Evolutionary conservation across 345 rosid genomes (phyloP), one percentile per base, ranked within the genome.

Genomic region (Gossypium raimondii): DNA sequence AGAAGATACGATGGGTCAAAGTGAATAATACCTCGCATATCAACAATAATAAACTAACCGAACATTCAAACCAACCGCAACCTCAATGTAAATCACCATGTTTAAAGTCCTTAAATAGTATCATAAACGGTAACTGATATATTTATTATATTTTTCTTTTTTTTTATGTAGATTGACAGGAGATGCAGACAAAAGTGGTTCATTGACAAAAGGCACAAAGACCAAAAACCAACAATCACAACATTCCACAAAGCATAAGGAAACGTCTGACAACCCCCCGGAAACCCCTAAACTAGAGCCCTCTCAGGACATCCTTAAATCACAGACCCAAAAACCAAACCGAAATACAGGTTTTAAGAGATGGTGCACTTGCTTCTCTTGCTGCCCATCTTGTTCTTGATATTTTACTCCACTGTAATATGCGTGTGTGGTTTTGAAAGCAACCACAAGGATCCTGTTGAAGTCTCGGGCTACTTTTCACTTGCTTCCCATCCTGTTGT

Each of bases 281-380:
- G 58, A 12, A 27, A 47, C 13, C 6, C 43, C 76, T 14, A 44
- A 25, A 3, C 3, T 51, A 18, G 51, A 67, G 64, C 20, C 80
- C 6, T 72, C 57, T 45, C 4, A 56, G 11, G 56, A 75, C 53
- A 47, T 80, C 14, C 72, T 55, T 13, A 12, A 56, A 56, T 10
- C 25, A 9, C 11, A 57, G 29, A 9, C 61, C 11, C 83, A 4
- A 85, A 84, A 71, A 20, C 8, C 78, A 68, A 64, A 66, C 47
- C 55, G 60, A 50, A 58, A 47, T 20, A 64, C 48, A 51, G 69
- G 47, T 24, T 82, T 66, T 43, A 70, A 73, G 38, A 86, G 38
- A 77, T 87, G 97, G 91, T 80, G 83, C 22, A 76, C 90, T 73
- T 87, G 93, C 83, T 81, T 88, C 41, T 78, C 88, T 75, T 87